Percentiles rank a stretch among this genome's conserved stretches.
Conservation (phyloP, 2,329 filamentous ascomycete genomes). For the Thelonectria blattea region DNA sequence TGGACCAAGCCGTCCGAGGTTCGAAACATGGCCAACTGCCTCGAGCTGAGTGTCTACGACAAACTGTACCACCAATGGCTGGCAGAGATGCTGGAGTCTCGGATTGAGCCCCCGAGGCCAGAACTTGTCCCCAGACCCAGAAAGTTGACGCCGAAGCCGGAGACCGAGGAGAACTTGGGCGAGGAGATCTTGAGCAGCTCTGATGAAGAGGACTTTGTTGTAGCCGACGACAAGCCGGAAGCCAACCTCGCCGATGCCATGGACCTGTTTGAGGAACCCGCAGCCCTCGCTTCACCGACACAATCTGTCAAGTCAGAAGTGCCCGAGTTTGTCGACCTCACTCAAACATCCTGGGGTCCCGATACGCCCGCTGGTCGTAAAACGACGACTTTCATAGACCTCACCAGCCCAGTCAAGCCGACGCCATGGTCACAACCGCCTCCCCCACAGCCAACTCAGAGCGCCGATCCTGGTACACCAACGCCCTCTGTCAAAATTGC, state of each 20-base stretch:
- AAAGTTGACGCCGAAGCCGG: constrained; percentile 1
- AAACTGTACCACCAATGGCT: constrained; percentile 60
- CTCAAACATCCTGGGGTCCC: constrained; percentile 34
- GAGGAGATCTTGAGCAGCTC: constrained; percentile 60
- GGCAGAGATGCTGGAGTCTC: constrained; percentile 52
- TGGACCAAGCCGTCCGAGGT: constrained; percentile 63
- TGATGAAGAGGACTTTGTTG: constrained; percentile 59
- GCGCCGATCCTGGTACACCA: neutral
- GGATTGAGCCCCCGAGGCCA: constrained; percentile 47
- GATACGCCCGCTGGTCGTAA: neutral
- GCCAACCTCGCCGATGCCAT: constrained; percentile 3
- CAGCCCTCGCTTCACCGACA: neutral
- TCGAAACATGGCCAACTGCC: constrained; percentile 57
- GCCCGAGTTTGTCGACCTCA: constrained; percentile 40
- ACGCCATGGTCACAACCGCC: neutral
- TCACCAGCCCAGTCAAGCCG: constrained; percentile 34
- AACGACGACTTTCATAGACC: constrained; percentile 31
- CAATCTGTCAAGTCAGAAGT: constrained; percentile 31
- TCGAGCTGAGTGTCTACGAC: constrained; percentile 71
- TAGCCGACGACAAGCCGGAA: constrained; percentile 39
- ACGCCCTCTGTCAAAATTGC: neutral
- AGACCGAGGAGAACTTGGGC: constrained; percentile 33
- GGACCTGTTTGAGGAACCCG: constrained; percentile 12
- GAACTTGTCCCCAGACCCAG: constrained; percentile 30
- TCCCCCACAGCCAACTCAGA: neutral